phyloP scores from a whole-genome alignment of 306 rosid species.

The Casuarina equisetifolia region DNA sequence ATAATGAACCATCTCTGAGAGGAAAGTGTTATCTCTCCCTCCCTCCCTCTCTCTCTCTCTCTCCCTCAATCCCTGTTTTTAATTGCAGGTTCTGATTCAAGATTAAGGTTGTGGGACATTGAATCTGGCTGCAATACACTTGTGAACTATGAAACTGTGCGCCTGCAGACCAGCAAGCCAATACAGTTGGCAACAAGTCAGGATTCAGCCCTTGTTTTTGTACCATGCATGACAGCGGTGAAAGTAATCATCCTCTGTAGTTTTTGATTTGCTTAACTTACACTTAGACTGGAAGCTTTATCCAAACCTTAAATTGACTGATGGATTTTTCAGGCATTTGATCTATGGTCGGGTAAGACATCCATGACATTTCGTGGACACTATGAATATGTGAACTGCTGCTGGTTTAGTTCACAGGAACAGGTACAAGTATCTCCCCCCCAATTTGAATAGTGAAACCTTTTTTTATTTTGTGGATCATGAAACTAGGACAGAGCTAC shows the following conservation, averaged over 20 bases:
- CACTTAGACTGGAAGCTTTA: conserved; percentile 21
- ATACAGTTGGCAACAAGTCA: conserved; percentile 82
- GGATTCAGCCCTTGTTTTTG: conserved; percentile 69
- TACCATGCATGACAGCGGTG: conserved; percentile 93
- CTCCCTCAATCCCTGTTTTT: conserved; percentile 16
- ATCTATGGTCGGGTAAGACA: conserved; percentile 85
- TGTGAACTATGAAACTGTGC: conserved; percentile 87
- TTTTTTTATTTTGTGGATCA: conserved; percentile 13
- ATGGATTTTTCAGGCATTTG: conserved; percentile 62
- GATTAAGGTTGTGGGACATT: conserved; percentile 89
- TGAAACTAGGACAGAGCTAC: conserved; percentile 7
- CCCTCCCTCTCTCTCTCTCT: neutral
- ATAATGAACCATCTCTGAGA: neutral
- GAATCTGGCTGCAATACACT: conserved; percentile 93
- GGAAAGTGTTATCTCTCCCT: neutral
- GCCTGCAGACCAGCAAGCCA: conserved; percentile 82
- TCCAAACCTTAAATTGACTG: conserved; percentile 20
- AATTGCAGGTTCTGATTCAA: conserved; percentile 84
- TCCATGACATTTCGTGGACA: conserved; percentile 68
- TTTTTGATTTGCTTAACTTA: conserved; percentile 18
- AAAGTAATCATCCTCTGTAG: conserved; percentile 45
- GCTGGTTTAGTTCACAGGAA: conserved; percentile 76
- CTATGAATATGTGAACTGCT: conserved; percentile 79
- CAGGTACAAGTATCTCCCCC: conserved; percentile 54
- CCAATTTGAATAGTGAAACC: conserved; percentile 19